These are phyloP conservation scores for Phytophthora macrochlamydospora DNA, from an alignment of 352 stramenopile genomes.

Conservation along the genomic window DNA sequence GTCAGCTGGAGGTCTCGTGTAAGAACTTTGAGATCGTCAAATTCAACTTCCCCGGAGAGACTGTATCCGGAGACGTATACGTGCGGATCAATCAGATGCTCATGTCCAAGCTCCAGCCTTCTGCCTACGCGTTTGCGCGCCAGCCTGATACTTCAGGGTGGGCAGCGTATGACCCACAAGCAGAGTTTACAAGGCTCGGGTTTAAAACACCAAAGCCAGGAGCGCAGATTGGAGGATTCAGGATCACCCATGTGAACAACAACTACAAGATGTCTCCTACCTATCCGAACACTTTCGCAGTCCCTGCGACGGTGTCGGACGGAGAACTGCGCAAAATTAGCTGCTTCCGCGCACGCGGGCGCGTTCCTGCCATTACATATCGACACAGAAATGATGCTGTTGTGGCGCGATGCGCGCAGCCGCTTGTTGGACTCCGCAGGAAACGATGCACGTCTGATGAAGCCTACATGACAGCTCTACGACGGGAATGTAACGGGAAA, in stretches of 20 bases:
- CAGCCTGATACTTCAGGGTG: conserved; percentile 56
- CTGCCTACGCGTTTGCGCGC: conserved; percentile 51
- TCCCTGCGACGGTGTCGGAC: conserved; percentile 92
- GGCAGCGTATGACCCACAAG: conserved; percentile 55
- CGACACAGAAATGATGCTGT: conserved; percentile 88
- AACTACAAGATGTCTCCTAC: conserved; percentile 84
- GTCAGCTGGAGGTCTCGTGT: conserved; percentile 81
- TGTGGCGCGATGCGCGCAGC: conserved; percentile 94
- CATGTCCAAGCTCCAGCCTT: conserved; percentile 49
- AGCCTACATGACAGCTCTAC: conserved; percentile 65
- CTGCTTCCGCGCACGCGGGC: conserved; percentile 91
- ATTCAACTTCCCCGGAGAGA: conserved; percentile 75
- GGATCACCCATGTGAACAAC: conserved; percentile 70
- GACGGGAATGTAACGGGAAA: conserved; percentile 60
- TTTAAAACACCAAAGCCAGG: conserved; percentile 52
- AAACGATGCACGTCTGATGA: conserved; percentile 94
- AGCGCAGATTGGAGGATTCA: conserved; percentile 56
- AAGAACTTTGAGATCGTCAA: conserved; percentile 88
- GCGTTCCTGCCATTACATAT: conserved; percentile 93
- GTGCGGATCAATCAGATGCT: conserved; percentile 74
- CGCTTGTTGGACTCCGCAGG: conserved; percentile 93
- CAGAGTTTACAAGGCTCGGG: conserved; percentile 64
- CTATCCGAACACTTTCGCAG: conserved; percentile 86
- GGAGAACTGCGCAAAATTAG: conserved; percentile 88
- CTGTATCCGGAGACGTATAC: conserved; percentile 67